A percentile compares a stretch with the other conserved stretches of the same genome.
Evolutionary conservation across 148 eudicot species (phyloP).

Genomic region (Cornus controversa): DNA sequence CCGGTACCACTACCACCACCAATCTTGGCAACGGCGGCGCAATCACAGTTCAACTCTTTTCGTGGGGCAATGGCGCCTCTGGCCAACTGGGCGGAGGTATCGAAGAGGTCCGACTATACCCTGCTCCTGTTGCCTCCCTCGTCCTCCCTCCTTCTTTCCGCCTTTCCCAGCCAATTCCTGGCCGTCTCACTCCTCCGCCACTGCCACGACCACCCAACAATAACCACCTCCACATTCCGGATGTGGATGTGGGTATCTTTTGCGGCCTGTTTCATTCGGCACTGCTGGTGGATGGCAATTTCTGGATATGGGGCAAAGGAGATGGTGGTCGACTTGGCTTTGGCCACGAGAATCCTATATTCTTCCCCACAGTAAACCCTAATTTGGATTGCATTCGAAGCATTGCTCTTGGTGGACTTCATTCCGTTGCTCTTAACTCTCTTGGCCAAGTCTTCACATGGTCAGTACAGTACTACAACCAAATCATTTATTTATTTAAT

Average conservation of each 20-base stretch:
- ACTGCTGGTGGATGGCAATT: slow-evolving; percentile 51
- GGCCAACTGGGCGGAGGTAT: slow-evolving; percentile 79
- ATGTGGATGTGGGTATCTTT: slow-evolving; percentile 57
- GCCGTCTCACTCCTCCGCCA: slow-evolving; percentile 32
- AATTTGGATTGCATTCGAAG: slow-evolving; percentile 33
- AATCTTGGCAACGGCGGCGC: slow-evolving; percentile 2
- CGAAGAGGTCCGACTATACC: slow-evolving; percentile 62
- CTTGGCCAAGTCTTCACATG: slow-evolving; percentile 71
- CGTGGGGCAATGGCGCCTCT: slow-evolving; percentile 91
- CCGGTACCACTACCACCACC: not conserved
- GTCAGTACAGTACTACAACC: slow-evolving; percentile 41
- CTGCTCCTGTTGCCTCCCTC: slow-evolving; percentile 52
- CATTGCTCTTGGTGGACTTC: slow-evolving; percentile 91
- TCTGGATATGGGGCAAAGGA: slow-evolving; percentile 98
- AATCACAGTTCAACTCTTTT: slow-evolving; percentile 48
- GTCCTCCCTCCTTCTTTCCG: slow-evolving; percentile 45
- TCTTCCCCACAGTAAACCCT: slow-evolving; percentile 55
- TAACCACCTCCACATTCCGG: not conserved
- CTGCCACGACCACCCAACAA: not conserved
- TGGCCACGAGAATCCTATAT: slow-evolving; percentile 58
- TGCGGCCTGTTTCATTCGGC: slow-evolving; percentile 89
- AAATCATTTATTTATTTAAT: too few species aligned
- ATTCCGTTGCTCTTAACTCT: slow-evolving; percentile 70
- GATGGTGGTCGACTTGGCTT: slow-evolving; percentile 90
- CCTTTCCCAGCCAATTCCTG: slow-evolving; percentile 43